Evolutionary conservation across 805 yeast species (phyloP).

Genomic region (Priceomyces melissophilus): DNA sequence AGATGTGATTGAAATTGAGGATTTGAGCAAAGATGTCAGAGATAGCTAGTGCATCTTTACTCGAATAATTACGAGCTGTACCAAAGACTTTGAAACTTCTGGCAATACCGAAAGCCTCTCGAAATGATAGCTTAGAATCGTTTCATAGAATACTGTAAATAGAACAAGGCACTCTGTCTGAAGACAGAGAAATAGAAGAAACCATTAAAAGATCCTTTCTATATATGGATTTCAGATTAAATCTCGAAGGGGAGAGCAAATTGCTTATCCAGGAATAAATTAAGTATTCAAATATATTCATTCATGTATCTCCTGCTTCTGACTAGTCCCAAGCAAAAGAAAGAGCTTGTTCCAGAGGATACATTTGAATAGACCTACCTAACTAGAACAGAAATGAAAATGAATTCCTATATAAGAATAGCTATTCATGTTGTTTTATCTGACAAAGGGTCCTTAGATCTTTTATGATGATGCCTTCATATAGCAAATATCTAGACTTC

Average conservation of each 20-base stretch:
- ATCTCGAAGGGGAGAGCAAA: background rate
- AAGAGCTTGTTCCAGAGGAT: too few relatives aligned
- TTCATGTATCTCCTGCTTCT: too few relatives aligned
- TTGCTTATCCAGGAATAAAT: constrained; percentile 8
- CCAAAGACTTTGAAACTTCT: too few relatives aligned
- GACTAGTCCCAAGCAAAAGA: too few relatives aligned
- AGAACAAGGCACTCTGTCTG: background rate
- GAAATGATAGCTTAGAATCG: too few relatives aligned
- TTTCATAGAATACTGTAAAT: background rate
- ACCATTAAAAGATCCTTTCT: background rate
- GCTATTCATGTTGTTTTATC: too few relatives aligned
- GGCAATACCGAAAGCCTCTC: too few relatives aligned
- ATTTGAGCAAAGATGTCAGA: constrained; percentile 23
- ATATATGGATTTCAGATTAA: constrained; percentile 20
- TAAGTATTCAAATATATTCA: too few relatives aligned
- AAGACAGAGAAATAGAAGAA: background rate
- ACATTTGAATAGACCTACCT: too few relatives aligned
- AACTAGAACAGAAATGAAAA: too few relatives aligned
- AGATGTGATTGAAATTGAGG: constrained; percentile 9
- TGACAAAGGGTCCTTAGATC: background rate
- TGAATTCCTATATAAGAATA: too few relatives aligned
- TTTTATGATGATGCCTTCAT: background rate
- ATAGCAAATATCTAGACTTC: background rate
- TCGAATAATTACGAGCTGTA: too few relatives aligned
- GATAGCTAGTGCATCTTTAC: background rate